Percentiles rank a stretch among this genome's conserved stretches.
phyloP scores from a whole-genome alignment of 2,329 filamentous ascomycete genomes.

The Hirsutella rhossiliensis region DNA sequence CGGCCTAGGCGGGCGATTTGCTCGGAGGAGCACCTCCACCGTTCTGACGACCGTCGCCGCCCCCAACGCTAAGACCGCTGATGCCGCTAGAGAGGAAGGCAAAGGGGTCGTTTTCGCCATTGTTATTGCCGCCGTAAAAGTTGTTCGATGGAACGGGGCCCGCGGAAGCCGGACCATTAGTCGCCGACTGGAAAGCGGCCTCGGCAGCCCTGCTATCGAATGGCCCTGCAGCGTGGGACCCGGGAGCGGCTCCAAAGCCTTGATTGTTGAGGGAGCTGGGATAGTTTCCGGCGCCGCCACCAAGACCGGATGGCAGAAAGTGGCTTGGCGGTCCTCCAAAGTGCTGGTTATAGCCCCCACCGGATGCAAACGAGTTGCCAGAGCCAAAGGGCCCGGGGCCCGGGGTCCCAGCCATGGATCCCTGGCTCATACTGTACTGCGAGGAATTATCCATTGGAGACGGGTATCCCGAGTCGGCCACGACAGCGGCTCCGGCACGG shows the following conservation, averaged over 20 bases:
- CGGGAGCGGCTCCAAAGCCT: slow-evolving; percentile 58
- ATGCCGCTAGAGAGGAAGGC: slow-evolving; percentile 68
- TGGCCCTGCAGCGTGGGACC: slow-evolving; percentile 70
- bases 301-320: slow-evolving; percentile 80
- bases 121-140: slow-evolving; percentile 43
- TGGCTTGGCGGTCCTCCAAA: slow-evolving; percentile 81
- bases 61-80: slow-evolving; percentile 58
- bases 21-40: slow-evolving; percentile 41
- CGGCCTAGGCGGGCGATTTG: slow-evolving; percentile 45
- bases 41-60: slow-evolving; percentile 50
- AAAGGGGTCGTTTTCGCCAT: slow-evolving; percentile 63
- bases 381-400: slow-evolving; percentile 68
- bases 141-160: slow-evolving; percentile 56
- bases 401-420: slow-evolving; percentile 74
- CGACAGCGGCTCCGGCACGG: slow-evolving; percentile 83
- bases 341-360: slow-evolving; percentile 59
- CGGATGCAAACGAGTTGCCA: slow-evolving; percentile 55
- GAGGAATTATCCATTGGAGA: slow-evolving; percentile 80
- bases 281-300: slow-evolving; percentile 57
- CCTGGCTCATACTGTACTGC: slow-evolving; percentile 74
- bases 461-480: slow-evolving; percentile 85
- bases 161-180: slow-evolving; percentile 67
- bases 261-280: slow-evolving; percentile 71
- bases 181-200: slow-evolving; percentile 83
- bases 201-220: slow-evolving; percentile 93